Conservation (phyloP, 2,329 filamentous ascomycete genomes). For the Botrytis deweyae region DNA sequence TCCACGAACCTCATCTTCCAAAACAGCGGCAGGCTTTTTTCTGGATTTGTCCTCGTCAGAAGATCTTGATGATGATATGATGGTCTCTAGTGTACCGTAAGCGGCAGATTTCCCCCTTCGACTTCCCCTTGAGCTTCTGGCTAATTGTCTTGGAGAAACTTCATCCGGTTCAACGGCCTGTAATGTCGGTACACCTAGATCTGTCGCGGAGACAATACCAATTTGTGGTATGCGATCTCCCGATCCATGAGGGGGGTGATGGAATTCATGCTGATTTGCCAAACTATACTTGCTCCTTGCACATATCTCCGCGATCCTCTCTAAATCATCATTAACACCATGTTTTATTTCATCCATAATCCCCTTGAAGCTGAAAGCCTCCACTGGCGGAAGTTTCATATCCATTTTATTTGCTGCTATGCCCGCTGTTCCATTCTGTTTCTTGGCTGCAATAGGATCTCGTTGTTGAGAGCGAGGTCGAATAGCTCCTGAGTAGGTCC, state of each 20-base stretch:
- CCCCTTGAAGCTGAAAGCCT: slow-evolving; percentile 64
- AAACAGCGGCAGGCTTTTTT: slow-evolving; percentile 54
- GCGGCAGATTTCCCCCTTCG: slow-evolving; percentile 43
- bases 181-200: slow-evolving; percentile 51
- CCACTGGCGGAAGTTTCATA: slow-evolving; percentile 57
- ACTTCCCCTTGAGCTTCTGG: slow-evolving; percentile 31
- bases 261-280: slow-evolving; percentile 66
- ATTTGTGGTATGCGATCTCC: slow-evolving; percentile 49
- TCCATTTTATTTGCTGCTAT: slow-evolving; percentile 35
- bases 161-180: slow-evolving; percentile 59
- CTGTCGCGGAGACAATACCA: slow-evolving; percentile 31
- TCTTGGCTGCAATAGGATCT: slow-evolving; percentile 34
- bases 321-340: slow-evolving; percentile 56
- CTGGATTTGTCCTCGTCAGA: slow-evolving; percentile 62
- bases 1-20: slow-evolving; percentile 55
- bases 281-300: slow-evolving; percentile 63
- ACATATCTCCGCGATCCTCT: slow-evolving; percentile 66
- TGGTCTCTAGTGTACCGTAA: slow-evolving; percentile 63
- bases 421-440: slow-evolving; percentile 31
- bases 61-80: slow-evolving; percentile 64
- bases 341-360: slow-evolving; percentile 57
- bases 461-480: slow-evolving; percentile 39
- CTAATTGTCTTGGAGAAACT: slow-evolving; percentile 43
- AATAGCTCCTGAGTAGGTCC: slow-evolving; percentile 57
- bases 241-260: slow-evolving; percentile 61